Conservation (phyloP, 768 basidiomycete genomes). For the Crucibulum laeve region DNA sequence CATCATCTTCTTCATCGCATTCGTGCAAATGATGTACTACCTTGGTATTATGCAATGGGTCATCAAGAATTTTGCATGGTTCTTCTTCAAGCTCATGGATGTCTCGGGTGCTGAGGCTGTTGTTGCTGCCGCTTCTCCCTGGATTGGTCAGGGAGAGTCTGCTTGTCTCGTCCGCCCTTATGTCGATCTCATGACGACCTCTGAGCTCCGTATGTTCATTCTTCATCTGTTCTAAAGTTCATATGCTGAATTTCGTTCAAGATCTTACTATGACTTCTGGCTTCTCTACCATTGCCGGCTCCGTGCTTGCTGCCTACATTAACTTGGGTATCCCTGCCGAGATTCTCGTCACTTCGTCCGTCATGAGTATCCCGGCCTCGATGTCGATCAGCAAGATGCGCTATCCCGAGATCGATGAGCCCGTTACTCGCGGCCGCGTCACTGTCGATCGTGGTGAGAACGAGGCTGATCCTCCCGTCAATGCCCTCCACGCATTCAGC, state of each 20-base stretch:
- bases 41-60: conserved; percentile 94
- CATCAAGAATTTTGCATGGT: conserved; percentile 85
- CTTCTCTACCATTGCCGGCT: conserved; percentile 92
- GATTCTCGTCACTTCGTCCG: conserved; percentile 82
- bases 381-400: conserved; percentile 91
- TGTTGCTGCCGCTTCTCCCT: conserved; percentile 90
- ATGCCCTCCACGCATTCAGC: conserved; percentile 86
- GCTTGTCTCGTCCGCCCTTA: conserved; percentile 84
- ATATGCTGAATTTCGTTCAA: conserved; percentile 9
- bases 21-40: conserved; percentile 89
- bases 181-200: conserved; percentile 79
- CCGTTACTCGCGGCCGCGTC: conserved; percentile 78
- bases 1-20: conserved; percentile 93
- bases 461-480: conserved; percentile 46
- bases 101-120: conserved; percentile 95
- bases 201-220: conserved; percentile 60
- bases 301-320: conserved; percentile 84
- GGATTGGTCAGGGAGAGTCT: conserved; percentile 86
- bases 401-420: conserved; percentile 78
- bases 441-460: conserved; percentile 76
- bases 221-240: not conserved
- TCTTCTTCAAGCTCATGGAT: conserved; percentile 90
- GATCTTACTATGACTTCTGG: conserved; percentile 86
- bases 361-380: conserved; percentile 94
- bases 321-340: conserved; percentile 70